Conservation (phyloP, 495 filamentous ascomycete genomes). For the Platismatia glauca region DNA sequence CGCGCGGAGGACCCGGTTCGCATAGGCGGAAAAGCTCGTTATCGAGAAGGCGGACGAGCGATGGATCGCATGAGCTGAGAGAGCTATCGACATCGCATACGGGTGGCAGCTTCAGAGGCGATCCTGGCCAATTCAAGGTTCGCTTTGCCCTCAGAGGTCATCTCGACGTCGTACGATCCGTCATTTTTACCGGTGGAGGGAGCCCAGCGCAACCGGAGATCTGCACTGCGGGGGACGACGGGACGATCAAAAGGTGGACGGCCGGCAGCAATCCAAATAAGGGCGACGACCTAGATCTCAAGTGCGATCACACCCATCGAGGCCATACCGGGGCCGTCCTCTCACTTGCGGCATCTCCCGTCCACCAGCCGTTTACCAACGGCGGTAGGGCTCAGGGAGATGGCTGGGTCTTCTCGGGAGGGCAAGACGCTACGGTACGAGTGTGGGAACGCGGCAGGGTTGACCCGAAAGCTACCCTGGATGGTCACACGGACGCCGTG, state of each 20-base stretch:
- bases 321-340: constrained; percentile 88
- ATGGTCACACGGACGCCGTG: constrained; percentile 89
- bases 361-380: constrained; percentile 74
- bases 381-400: constrained; percentile 78
- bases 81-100: constrained; percentile 31
- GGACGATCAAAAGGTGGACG: constrained; percentile 91
- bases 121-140: constrained; percentile 74
- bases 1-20: constrained; percentile 51
- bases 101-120: constrained; percentile 37
- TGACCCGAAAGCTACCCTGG: constrained; percentile 89
- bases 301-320: constrained; percentile 86
- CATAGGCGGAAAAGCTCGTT: constrained; percentile 79
- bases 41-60: constrained; percentile 51
- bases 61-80: constrained; percentile 40
- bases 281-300: constrained; percentile 75
- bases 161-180: constrained; percentile 82
- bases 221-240: constrained; percentile 92
- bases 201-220: constrained; percentile 93
- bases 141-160: constrained; percentile 87
- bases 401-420: constrained; percentile 97
- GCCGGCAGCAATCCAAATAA: constrained; percentile 32
- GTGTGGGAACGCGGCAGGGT: constrained; percentile 93
- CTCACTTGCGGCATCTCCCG: constrained; percentile 75
- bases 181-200: constrained; percentile 93
- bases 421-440: constrained; percentile 83